Evolutionary conservation across 2,329 filamentous ascomycete genomes (phyloP).

Genomic region (Alternaria dauci): DNA sequence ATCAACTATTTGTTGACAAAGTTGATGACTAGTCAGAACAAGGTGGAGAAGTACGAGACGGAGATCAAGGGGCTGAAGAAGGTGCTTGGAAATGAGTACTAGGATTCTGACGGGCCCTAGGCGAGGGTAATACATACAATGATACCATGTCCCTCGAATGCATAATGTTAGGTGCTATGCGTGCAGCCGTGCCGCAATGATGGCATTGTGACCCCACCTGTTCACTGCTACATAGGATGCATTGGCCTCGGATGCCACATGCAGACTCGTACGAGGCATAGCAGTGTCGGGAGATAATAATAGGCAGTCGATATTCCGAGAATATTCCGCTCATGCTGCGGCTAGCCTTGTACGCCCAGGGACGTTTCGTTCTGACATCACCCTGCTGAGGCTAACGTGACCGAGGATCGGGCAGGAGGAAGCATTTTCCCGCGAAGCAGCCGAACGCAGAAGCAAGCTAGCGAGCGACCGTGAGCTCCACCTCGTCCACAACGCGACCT

Average conservation of each 20-base stretch:
- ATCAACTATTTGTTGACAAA: slow-evolving; percentile 78
- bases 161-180: background rate
- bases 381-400: slow-evolving; percentile 7
- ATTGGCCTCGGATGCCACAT: background rate
- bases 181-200: background rate
- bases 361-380: slow-evolving; percentile 16
- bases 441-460: slow-evolving; percentile 13
- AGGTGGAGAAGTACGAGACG: slow-evolving; percentile 75
- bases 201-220: background rate
- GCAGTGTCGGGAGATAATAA: background rate
- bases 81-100: slow-evolving; percentile 65
- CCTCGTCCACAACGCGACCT: slow-evolving; percentile 19
- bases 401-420: slow-evolving; percentile 22
- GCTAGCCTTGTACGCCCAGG: slow-evolving; percentile 3
- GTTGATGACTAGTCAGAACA: slow-evolving; percentile 75
- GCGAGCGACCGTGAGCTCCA: slow-evolving; percentile 19
- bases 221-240: background rate
- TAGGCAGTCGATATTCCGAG: background rate
- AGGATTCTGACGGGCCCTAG: background rate
- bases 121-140: background rate
- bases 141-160: slow-evolving; percentile 15
- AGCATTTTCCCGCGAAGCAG: slow-evolving; percentile 22
- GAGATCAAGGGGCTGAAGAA: slow-evolving; percentile 78
- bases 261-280: background rate
- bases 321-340: background rate